Evolutionary conservation across 129 eudicot genomes (phyloP).

Genomic region (Saussurea involucrata): DNA sequence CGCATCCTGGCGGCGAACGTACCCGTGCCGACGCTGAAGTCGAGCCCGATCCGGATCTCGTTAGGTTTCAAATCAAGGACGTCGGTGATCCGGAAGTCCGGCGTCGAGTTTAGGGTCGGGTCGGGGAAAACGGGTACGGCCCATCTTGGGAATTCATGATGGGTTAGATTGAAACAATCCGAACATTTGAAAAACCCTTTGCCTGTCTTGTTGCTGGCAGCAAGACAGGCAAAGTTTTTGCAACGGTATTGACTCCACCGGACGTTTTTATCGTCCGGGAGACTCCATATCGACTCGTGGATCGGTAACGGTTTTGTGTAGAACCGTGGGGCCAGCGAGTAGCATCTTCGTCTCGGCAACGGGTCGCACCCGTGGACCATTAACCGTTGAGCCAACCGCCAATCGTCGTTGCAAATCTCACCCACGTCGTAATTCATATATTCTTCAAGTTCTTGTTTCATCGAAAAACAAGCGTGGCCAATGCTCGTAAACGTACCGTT

Average conservation of each 20-base stretch:
- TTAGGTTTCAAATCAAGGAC: slow-evolving; percentile 55
- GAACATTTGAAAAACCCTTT: slow-evolving; percentile 76
- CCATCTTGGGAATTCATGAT: slow-evolving; percentile 69
- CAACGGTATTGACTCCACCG: slow-evolving; percentile 69
- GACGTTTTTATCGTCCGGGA: slow-evolving; percentile 58
- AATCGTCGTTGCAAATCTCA: slow-evolving; percentile 73
- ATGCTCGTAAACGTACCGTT: slow-evolving; percentile 77
- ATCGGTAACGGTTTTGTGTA: slow-evolving; percentile 53
- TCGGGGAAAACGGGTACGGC: slow-evolving; percentile 39
- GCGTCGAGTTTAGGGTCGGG: slow-evolving; percentile 44
- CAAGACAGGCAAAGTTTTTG: slow-evolving; percentile 66
- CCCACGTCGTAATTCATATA: slow-evolving; percentile 86
- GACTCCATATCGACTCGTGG: slow-evolving; percentile 55
- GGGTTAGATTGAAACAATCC: slow-evolving; percentile 58
- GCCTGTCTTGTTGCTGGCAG: slow-evolving; percentile 34
- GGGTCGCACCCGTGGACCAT: slow-evolving; percentile 89
- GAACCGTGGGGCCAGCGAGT: slow-evolving; percentile 45
- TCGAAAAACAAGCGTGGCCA: slow-evolving; percentile 61
- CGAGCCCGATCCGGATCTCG: slow-evolving; percentile 57
- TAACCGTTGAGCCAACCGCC: slow-evolving; percentile 67
- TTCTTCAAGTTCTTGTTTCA: slow-evolving; percentile 68
- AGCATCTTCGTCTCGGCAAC: slow-evolving; percentile 65
- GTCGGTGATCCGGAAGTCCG: slow-evolving; percentile 49
- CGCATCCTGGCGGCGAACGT: slow-evolving; percentile 78
- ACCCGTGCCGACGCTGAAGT: slow-evolving; percentile 69